phyloP scores from a whole-genome alignment of 768 basidiomycete genomes.

The Suillus paluster region DNA sequence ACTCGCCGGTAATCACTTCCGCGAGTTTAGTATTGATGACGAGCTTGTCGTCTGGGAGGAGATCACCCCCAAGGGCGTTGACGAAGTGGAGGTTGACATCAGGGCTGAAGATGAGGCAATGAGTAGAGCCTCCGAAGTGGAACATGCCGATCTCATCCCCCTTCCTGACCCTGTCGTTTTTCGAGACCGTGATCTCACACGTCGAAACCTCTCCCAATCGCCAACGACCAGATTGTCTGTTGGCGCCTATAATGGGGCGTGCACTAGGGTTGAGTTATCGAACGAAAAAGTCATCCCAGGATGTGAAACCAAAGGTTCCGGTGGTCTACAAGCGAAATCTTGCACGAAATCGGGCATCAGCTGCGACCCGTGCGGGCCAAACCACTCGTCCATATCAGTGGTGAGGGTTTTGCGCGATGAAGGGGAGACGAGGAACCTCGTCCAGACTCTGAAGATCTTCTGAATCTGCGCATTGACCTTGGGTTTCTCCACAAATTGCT shows the following conservation, averaged over 20 bases:
- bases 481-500: slow-evolving; percentile 23
- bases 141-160: slow-evolving; percentile 66
- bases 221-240: too few relatives aligned
- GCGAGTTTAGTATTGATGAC: too few relatives aligned
- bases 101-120: slow-evolving; percentile 49
- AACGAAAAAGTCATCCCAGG: slow-evolving; percentile 66
- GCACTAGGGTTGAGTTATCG: slow-evolving; percentile 56
- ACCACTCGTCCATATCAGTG: slow-evolving; percentile 49
- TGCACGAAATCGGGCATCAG: slow-evolving; percentile 36
- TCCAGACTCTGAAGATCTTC: slow-evolving; percentile 55
- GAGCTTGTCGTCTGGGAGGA: too few relatives aligned
- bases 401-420: slow-evolving; percentile 49
- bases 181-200: slow-evolving; percentile 52
- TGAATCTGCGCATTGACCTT: slow-evolving; percentile 52
- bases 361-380: slow-evolving; percentile 39
- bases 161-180: slow-evolving; percentile 48
- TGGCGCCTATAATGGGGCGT: slow-evolving; percentile 61
- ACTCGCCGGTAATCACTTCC: too few relatives aligned
- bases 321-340: slow-evolving; percentile 46
- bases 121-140: slow-evolving; percentile 65
- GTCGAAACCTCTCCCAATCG: slow-evolving; percentile 70
- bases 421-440: slow-evolving; percentile 46
- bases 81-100: slow-evolving; percentile 9
- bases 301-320: slow-evolving; percentile 44
- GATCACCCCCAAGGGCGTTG: too few relatives aligned